These are phyloP conservation scores for Zelonia costaricensis DNA, from an alignment of 208 protist species.

Conservation along the genomic window DNA sequence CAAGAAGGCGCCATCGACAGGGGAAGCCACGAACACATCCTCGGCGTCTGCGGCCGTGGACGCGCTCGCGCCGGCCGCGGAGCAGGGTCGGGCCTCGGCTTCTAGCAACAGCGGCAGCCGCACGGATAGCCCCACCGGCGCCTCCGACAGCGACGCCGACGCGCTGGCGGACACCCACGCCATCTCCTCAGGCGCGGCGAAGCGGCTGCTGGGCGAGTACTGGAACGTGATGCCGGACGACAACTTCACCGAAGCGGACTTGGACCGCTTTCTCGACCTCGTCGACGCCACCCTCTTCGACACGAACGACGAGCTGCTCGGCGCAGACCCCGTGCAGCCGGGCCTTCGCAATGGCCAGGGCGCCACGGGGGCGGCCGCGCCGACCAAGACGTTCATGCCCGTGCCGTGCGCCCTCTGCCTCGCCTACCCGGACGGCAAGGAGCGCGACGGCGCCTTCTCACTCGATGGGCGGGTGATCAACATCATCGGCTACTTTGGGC, in stretches of 20 bases:
- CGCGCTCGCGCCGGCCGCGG: no score
- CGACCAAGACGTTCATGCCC: conserved; percentile 40
- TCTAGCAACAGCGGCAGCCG: background rate
- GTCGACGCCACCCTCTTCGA: conserved; percentile 62
- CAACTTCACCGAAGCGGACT: conserved; percentile 70
- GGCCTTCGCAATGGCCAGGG: background rate
- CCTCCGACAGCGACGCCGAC: background rate
- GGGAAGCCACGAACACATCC: background rate
- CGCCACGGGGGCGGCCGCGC: background rate
- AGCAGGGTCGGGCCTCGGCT: no score
- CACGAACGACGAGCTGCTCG: conserved; percentile 61
- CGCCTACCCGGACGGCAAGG: conserved; percentile 71
- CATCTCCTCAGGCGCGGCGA: background rate
- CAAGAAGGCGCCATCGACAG: background rate
- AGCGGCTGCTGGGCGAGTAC: conserved; percentile 29
- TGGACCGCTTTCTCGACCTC: conserved; percentile 68
- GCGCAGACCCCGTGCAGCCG: conserved; percentile 25
- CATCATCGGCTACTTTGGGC: conserved; percentile 87
- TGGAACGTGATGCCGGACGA: conserved; percentile 61
- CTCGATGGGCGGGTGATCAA: conserved; percentile 73
- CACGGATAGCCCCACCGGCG: background rate
- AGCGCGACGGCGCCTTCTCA: conserved; percentile 59
- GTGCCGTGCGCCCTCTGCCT: conserved; percentile 84
- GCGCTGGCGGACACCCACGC: conserved; percentile 4
- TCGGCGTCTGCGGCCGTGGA: no score